Evolutionary conservation across 208 protist genomes (phyloP).

Genomic region (Phytomonas sp.): DNA sequence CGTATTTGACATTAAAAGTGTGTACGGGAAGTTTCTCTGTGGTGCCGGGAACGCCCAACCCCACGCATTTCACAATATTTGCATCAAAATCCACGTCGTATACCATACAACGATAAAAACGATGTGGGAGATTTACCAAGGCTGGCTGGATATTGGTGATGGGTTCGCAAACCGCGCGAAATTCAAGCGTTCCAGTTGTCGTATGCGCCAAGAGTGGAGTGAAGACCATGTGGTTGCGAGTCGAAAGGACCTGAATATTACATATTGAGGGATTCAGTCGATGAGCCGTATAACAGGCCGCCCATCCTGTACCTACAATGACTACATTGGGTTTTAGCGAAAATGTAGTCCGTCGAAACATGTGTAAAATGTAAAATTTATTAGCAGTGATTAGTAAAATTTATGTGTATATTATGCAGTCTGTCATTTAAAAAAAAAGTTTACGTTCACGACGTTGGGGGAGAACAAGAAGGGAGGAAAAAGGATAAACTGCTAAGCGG

Average conservation of each 20-base stretch:
- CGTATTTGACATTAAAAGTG: conserved; percentile 84
- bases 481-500: background rate
- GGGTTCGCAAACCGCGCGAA: conserved; percentile 84
- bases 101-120: conserved; percentile 70
- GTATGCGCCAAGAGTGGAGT: conserved; percentile 91
- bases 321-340: conserved; percentile 67
- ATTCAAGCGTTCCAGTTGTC: conserved; percentile 88
- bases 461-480: background rate
- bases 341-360: background rate
- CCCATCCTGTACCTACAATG: conserved; percentile 90
- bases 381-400: background rate
- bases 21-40: conserved; percentile 51
- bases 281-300: conserved; percentile 68
- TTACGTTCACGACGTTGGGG: background rate
- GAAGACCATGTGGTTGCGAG: conserved; percentile 92
- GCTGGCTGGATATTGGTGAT: conserved; percentile 75
- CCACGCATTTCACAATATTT: conserved; percentile 67
- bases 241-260: conserved; percentile 83
- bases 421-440: background rate
- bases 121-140: conserved; percentile 67
- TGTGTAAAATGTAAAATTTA: background rate
- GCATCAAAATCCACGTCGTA: conserved; percentile 75
- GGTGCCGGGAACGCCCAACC: conserved; percentile 55
- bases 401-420: conserved; percentile 8
- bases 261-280: conserved; percentile 64